Percentiles rank a stretch among this genome's conserved stretches.
These are phyloP conservation scores for Candida boidinii DNA, from an alignment of 805 yeast genomes.

Conservation along the genomic window DNA sequence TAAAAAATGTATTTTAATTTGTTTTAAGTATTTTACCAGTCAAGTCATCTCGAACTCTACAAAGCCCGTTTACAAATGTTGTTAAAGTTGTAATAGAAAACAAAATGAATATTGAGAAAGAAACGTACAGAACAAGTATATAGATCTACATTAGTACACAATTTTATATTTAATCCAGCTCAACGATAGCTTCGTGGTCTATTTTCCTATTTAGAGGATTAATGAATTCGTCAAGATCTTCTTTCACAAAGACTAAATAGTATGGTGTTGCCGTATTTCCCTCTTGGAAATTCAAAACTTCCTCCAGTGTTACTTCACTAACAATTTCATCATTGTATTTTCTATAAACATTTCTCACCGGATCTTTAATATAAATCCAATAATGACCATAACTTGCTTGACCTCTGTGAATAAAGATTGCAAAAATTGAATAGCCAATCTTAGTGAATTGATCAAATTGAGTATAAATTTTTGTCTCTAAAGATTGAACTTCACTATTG, in stretches of 20 bases:
- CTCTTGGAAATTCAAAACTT: slow-evolving; percentile 56
- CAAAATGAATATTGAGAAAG: too few relatives aligned
- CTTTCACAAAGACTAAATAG: slow-evolving; percentile 74
- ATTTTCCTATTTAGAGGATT: slow-evolving; percentile 57
- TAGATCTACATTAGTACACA: too few relatives aligned
- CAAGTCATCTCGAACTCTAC: too few relatives aligned
- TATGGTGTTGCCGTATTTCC: slow-evolving; percentile 91
- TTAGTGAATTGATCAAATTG: slow-evolving; percentile 57
- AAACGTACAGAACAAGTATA: too few relatives aligned
- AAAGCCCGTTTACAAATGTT: too few relatives aligned
- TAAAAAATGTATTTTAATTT: too few relatives aligned
- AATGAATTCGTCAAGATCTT: slow-evolving; percentile 45
- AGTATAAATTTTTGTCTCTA: slow-evolving; percentile 41
- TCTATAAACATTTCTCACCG: slow-evolving; percentile 57
- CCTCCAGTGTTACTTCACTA: slow-evolving; percentile 62
- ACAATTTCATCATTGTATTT: slow-evolving; percentile 95
- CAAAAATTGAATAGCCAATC: slow-evolving; percentile 77
- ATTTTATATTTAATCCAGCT: too few relatives aligned
- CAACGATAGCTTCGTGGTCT: too few relatives aligned
- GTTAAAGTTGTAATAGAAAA: too few relatives aligned
- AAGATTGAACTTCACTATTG: slow-evolving; percentile 29
- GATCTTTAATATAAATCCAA: slow-evolving; percentile 89
- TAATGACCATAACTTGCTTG: slow-evolving; percentile 96
- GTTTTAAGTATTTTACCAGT: too few relatives aligned
- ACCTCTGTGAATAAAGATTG: slow-evolving; percentile 91